Percentiles rank a stretch among this genome's conserved stretches.
Conservation (phyloP, 768 basidiomycete species). For the Pleurotus pulmonarius region DNA sequence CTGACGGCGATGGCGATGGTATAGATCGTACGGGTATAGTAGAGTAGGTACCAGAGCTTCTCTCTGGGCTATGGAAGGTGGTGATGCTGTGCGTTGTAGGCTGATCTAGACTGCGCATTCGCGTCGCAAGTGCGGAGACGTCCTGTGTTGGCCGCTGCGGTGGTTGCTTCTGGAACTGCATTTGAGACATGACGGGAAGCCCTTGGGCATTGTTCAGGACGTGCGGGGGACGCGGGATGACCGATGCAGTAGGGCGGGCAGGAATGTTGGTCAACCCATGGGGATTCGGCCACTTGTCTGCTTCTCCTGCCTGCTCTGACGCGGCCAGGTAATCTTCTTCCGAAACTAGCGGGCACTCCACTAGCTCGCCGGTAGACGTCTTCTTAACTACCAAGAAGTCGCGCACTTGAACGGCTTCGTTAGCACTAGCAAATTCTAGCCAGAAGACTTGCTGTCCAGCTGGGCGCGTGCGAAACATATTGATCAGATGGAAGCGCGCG, state of each 20-base stretch:
- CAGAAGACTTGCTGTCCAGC: slow-evolving; percentile 6
- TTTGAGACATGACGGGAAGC: neutral
- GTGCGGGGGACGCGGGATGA: neutral
- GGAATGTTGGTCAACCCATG: slow-evolving; percentile 6
- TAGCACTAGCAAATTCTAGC: slow-evolving; percentile 2
- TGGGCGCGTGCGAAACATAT: slow-evolving; percentile 1
- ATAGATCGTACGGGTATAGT: neutral
- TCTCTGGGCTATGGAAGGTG: neutral
- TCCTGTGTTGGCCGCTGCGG: neutral
- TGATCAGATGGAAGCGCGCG: slow-evolving; percentile 6
- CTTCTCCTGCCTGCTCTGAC: neutral
- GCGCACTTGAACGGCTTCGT: slow-evolving; percentile 1
- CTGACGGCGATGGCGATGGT: neutral
- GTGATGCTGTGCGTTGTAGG: neutral
- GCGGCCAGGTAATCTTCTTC: slow-evolving; percentile 2
- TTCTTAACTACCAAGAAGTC: slow-evolving; percentile 7
- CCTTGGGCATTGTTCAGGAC: neutral
- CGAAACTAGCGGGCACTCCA: slow-evolving; percentile 3
- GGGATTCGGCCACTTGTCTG: slow-evolving; percentile 6
- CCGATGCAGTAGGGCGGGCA: neutral
- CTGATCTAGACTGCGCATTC: neutral
- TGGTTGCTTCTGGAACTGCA: neutral
- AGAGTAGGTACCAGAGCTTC: neutral
- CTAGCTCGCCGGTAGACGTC: slow-evolving; percentile 2
- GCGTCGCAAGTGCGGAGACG: neutral